Conservation (phyloP, 2,329 filamentous ascomycete genomes). For the Graphiopsis chlorocephala region DNA sequence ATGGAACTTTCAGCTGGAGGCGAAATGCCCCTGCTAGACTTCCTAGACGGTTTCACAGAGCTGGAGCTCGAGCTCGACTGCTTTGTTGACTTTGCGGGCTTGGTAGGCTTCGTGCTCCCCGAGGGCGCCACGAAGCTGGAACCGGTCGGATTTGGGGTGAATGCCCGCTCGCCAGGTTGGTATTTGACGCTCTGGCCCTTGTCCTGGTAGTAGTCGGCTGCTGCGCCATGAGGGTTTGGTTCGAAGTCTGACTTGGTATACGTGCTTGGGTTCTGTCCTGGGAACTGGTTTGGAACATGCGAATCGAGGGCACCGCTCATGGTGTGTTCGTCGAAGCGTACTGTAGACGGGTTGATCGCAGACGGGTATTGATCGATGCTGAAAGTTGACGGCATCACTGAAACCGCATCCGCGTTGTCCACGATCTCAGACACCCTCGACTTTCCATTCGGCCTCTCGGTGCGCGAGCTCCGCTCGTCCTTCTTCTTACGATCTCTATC, state of each 20-base stretch:
- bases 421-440: conserved; percentile 19
- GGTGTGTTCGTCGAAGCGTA: conserved; percentile 14
- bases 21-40: conserved; percentile 9
- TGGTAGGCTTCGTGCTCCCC: conserved; percentile 29
- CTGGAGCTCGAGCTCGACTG: conserved; percentile 12
- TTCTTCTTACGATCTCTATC: conserved; percentile 22
- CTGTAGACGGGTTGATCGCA: conserved; percentile 23
- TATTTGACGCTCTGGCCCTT: conserved; percentile 57
- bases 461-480: conserved; percentile 19
- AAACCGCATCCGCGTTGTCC: conserved; percentile 18
- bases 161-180: conserved; percentile 60
- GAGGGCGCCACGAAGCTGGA: conserved; percentile 20
- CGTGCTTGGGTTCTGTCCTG: conserved; percentile 52
- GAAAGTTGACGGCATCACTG: conserved; percentile 28
- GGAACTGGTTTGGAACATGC: conserved; percentile 51
- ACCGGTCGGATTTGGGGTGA: conserved; percentile 35
- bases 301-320: conserved; percentile 31
- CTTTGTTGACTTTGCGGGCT: conserved; percentile 32
- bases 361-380: conserved; percentile 34
- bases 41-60: conserved; percentile 14
- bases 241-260: conserved; percentile 45
- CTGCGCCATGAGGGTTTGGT: conserved; percentile 50
- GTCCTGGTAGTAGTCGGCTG: conserved; percentile 62
- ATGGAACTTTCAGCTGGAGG: not conserved
- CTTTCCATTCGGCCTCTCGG: conserved; percentile 18